These are phyloP conservation scores for Phytophthora colocasiae DNA, from an alignment of 352 stramenopile genomes.

Conservation along the genomic window DNA sequence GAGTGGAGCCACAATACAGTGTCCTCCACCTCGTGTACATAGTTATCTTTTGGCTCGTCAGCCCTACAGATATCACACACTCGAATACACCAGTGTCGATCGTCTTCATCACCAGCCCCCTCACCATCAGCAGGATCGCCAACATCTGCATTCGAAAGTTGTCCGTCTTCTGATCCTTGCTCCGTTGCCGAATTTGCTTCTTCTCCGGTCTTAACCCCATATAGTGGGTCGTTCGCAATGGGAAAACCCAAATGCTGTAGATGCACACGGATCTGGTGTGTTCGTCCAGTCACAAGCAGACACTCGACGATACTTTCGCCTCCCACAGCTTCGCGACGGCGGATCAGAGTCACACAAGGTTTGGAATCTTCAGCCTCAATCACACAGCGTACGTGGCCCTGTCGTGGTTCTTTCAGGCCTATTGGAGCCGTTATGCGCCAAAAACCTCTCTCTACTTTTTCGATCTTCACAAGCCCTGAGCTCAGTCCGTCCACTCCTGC, in stretches of 20 bases:
- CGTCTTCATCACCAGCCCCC: slow-evolving; percentile 6
- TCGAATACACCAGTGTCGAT: slow-evolving; percentile 26
- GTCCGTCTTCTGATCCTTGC: not conserved
- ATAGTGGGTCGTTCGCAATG: slow-evolving; percentile 96
- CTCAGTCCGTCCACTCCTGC: slow-evolving; percentile 14
- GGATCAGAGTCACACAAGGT: slow-evolving; percentile 50
- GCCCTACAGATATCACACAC: slow-evolving; percentile 29
- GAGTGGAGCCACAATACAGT: slow-evolving; percentile 60
- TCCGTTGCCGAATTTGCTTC: not conserved
- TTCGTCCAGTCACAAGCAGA: slow-evolving; percentile 91
- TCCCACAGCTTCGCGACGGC: slow-evolving; percentile 28
- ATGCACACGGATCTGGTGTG: slow-evolving; percentile 96
- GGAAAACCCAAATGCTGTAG: slow-evolving; percentile 87
- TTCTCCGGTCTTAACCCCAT: slow-evolving; percentile 54
- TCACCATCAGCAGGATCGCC: too few species aligned
- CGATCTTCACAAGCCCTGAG: slow-evolving; percentile 25
- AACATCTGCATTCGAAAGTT: not conserved
- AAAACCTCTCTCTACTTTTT: slow-evolving; percentile 19
- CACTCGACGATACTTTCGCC: slow-evolving; percentile 87
- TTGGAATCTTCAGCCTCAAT: slow-evolving; percentile 39
- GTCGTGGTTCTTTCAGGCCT: slow-evolving; percentile 30
- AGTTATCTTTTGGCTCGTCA: not conserved
- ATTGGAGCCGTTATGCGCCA: slow-evolving; percentile 57
- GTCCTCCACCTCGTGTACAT: slow-evolving; percentile 7
- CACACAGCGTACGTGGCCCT: slow-evolving; percentile 36